Evolutionary conservation across 73 alveolate species (phyloP), one percentile per base, ranked within the genome.

Genomic region (Halteria grandinella): DNA sequence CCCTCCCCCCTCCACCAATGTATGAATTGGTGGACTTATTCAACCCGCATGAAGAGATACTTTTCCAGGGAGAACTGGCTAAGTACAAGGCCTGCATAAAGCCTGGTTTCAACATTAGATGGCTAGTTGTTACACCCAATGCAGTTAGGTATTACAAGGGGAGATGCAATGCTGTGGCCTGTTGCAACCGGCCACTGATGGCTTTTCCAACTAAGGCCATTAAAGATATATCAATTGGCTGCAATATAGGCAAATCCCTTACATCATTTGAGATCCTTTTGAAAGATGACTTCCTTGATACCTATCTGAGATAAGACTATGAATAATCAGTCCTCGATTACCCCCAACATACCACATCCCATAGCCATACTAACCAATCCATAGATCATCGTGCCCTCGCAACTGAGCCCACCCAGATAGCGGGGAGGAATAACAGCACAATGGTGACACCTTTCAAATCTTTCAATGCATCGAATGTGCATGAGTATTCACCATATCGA

Each of bases 191-290:
- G 27, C 84, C 84, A 10, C 73, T 70, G 10, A 50, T 59, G 5
- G 84, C 84, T 7, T 51, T 70, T 23, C 84, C 84, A 50, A 21
- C 52, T 23, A 21, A 21, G 15, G 84, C 64, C 23, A 70, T 70
- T 51, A 50, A 50, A 27, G 54, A 70, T 31, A 58, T 70, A 21
- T 51, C 49, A 70, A 70, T n/a, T 51, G 52, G 45, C 25, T 12
- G 27, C 70, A 50, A 18, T 17, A 50, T 29, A 60, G 36, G 41
- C 49, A 20, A 20, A 49, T 32, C 18, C 20, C 63, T 11, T 11
- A 49, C 49, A 18, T 29, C 49, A 52, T 70, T 70, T 36, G 84
- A 70, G 50, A 70, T 70, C 1, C 27, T 31, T 44, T 43, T 70
- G 27, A 70, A 51, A 29, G 69, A 70, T 17, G 84, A 70, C 43